A percentile compares a stretch with the other conserved stretches of the same genome.
Conservation (phyloP, 2,329 filamentous ascomycete species). For the Fusarium robinianum region DNA sequence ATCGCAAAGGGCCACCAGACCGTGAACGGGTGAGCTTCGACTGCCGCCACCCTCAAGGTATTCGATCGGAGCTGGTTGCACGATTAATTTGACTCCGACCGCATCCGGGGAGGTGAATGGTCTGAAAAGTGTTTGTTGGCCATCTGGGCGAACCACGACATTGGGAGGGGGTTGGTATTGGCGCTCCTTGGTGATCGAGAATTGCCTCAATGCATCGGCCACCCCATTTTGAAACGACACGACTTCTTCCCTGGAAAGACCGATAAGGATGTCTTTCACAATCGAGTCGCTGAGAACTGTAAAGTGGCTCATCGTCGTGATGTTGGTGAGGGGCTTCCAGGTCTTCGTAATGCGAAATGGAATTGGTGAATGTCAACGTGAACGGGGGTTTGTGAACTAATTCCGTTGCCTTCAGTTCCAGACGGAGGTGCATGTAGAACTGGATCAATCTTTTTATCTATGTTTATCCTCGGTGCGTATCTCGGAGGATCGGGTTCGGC, state of each 20-base stretch:
- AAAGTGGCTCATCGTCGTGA: constrained; percentile 6
- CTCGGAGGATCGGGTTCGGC: no score
- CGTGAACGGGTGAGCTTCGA: constrained; percentile 12
- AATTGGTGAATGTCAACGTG: neutral
- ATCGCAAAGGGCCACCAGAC: constrained; percentile 23
- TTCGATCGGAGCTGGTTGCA: constrained; percentile 16
- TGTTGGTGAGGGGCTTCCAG: neutral
- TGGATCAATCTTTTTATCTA: no score
- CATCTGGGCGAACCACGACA: constrained; percentile 28
- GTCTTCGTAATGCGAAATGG: no score
- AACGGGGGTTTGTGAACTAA: no score
- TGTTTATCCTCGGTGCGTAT: no score
- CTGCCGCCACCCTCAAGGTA: neutral
- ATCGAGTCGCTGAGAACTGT: constrained; percentile 23
- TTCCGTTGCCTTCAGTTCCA: no score
- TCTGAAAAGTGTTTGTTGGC: constrained; percentile 33
- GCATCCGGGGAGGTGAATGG: constrained; percentile 25
- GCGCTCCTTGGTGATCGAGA: constrained; percentile 22
- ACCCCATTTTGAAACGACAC: constrained; percentile 15
- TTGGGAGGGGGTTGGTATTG: constrained; percentile 28
- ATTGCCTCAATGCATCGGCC: constrained; percentile 18
- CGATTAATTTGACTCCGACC: constrained; percentile 35
- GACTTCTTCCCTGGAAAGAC: constrained; percentile 18
- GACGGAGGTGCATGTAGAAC: no score
- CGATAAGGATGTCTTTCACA: constrained; percentile 25